Evolutionary conservation across 179 eudicot genomes (phyloP), one percentile per base, ranked within the genome.

Genomic region (Heliamphora pulchella): DNA sequence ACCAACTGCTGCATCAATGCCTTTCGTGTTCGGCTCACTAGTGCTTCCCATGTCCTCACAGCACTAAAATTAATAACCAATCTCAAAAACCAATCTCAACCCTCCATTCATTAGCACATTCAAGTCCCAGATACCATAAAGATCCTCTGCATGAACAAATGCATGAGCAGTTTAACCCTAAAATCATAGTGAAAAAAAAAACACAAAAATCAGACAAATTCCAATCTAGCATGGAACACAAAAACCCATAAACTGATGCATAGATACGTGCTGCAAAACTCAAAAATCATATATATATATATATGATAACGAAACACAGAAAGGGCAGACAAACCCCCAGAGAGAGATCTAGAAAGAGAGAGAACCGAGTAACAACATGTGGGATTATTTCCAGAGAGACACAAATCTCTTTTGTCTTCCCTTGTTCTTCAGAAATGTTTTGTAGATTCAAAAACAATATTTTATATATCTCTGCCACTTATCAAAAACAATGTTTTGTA

Each of bases 41-140:
- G 89, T 55, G 85, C 83, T 86, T 79, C 88, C 94, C 98, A 93
- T 92, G 57, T 79, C 80, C 73, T 80, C 44, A 57, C 55, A 4
- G 17, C 39, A 39, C 64, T 15, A 47, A 66, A 78, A 4, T 17
- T 63, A 53, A 43, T 15, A 20, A 65, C 59, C 31, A 63, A 78
- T 66, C 74, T 41, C 75, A 75, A n/a, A 67, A 67, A 67, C 75
- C 81, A 57, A 79, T 59, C 76, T 79, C 81, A 79, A 59, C 82
- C 82, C 82, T 61, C 70, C 47, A 61, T 61, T n/a, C 39, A 47
- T 4, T 47, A 51, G 44, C 76, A 68, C 81, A 69, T 79, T 69
- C 17, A 79, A 71, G 69, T 15, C 70, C 61, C 48, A 72, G 14
- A 22, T 62, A 71, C 74, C 53, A 11, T 0, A 57, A 68, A 13